Evolutionary conservation across 768 basidiomycete species (phyloP).

Genomic region (Brasilioporus rufonigricans): DNA sequence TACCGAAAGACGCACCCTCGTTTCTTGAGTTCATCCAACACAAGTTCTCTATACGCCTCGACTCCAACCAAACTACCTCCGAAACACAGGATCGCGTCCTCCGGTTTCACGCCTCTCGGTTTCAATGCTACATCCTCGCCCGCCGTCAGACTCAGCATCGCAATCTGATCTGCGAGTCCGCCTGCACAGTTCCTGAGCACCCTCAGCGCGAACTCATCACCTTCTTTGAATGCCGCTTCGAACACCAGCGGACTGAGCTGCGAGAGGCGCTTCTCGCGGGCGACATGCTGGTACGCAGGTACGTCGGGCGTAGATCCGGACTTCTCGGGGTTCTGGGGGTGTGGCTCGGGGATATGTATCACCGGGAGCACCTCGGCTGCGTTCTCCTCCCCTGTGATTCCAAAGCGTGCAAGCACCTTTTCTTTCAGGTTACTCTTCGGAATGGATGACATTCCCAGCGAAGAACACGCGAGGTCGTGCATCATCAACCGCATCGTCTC

Average conservation of each 20-base stretch:
- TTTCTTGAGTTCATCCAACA: constrained; percentile 53
- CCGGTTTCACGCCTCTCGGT: constrained; percentile 45
- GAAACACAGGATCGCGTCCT: constrained; percentile 64
- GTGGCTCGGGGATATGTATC: constrained; percentile 61
- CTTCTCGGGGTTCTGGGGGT: constrained; percentile 23
- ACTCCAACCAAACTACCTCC: constrained; percentile 78
- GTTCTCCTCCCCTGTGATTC: constrained; percentile 43
- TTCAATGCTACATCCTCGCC: constrained; percentile 34
- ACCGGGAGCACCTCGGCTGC: constrained; percentile 60
- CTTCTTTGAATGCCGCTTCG: constrained; percentile 65
- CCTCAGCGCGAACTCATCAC: constrained; percentile 61
- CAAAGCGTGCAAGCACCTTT: constrained; percentile 54
- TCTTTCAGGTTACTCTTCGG: constrained; percentile 38
- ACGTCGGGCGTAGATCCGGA: background rate
- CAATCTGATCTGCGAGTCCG: constrained; percentile 58
- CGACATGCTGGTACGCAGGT: constrained; percentile 30
- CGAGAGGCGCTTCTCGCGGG: constrained; percentile 73
- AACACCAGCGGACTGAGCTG: constrained; percentile 78
- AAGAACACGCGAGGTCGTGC: constrained; percentile 49
- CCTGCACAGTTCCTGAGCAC: constrained; percentile 53
- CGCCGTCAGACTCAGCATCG: constrained; percentile 40
- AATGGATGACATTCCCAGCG: constrained; percentile 28
- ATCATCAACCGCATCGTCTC: constrained; percentile 72
- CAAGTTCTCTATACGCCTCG: constrained; percentile 51
- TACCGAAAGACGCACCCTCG: constrained; percentile 63